Base-by-base conservation (phyloP, 495 filamentous ascomycete species). In the Arthonia radiata region DNA sequence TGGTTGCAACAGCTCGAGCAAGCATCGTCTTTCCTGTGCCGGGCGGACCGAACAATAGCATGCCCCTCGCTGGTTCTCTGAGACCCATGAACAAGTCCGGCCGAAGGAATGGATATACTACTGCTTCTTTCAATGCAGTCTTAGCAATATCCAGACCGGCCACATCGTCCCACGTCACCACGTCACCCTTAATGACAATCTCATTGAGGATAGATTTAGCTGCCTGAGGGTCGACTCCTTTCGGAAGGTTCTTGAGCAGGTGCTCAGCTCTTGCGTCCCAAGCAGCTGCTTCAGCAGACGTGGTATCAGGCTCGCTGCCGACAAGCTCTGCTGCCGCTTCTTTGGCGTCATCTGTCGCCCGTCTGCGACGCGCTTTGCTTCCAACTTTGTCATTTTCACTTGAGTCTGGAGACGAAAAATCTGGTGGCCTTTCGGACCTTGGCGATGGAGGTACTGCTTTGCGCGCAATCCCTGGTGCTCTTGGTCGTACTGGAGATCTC, bases 1-100 rank as follows among this genome's bases (percentile, higher is more conserved):
- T 89, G 0, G 89, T 94, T 2, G 86, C 86, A 3, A 94, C 86
- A 13, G 83, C 83, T 28, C 86, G 60, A 2, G 86, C 86, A 5
- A 99, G 59, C 86, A 99, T 99, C 1, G 86, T 99, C 48, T 99
- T 94, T 23, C 86, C 86, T 0, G 86, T 99, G 6, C 86, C 86
- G 0, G 86, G 86, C 8, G 86, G 86, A 1, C 86, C 86, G 41
- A 99, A 99, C 3, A 99, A 63, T 2, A 99, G 56, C 79, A 99
- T 92, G 1, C 86, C 86, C 23, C 81, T 58, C 8, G 83, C 86
- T 6, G 86, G 86, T 42, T 99, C 86, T 3, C 86, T 72, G 3
- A 99, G 59, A 1, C 86, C 86, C 54, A 80, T 78, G 48, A 99
- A 99, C 7, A 99, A 54, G 44, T 99, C 86, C 2, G 86, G 86